Percentiles rank a stretch among this genome's conserved stretches.
Conservation (phyloP, 2,329 filamentous ascomycete species). For the Bimuria novae-zelandiae region DNA sequence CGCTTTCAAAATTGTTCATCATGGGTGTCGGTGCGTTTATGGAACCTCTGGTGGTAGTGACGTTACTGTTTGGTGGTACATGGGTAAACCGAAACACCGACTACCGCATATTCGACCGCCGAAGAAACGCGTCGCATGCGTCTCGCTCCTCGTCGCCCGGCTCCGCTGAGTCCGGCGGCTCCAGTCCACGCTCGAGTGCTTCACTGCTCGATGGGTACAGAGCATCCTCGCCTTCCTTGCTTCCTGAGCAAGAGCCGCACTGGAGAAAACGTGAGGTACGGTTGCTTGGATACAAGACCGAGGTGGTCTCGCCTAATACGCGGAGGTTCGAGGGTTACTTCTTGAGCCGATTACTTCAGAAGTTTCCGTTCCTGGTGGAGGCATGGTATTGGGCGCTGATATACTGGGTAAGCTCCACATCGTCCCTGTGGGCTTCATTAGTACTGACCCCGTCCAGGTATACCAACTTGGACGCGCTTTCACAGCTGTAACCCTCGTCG, state of each 20-base stretch:
- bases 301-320: constrained; percentile 66
- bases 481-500: constrained; percentile 69
- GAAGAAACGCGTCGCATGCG: constrained; percentile 24
- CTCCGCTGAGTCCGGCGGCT: constrained; percentile 48
- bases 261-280: constrained; percentile 58
- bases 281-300: constrained; percentile 52
- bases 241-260: constrained; percentile 48
- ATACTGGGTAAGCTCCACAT: constrained; percentile 67
- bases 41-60: constrained; percentile 65
- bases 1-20: constrained; percentile 14
- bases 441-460: constrained; percentile 54
- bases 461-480: constrained; percentile 77
- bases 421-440: not conserved
- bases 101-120: constrained; percentile 42
- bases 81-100: constrained; percentile 62
- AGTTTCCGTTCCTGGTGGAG: constrained; percentile 74
- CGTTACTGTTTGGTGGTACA: constrained; percentile 64
- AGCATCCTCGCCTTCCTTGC: constrained; percentile 48
- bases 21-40: constrained; percentile 63
- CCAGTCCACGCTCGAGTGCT: constrained; percentile 42
- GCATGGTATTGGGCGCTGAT: constrained; percentile 79
- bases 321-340: constrained; percentile 62
- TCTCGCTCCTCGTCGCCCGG: constrained; percentile 46
- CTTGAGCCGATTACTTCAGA: constrained; percentile 66
- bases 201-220: constrained; percentile 36